These are phyloP conservation scores for Bacidia gigantensis DNA, from an alignment of 495 filamentous ascomycete species.

Conservation along the genomic window DNA sequence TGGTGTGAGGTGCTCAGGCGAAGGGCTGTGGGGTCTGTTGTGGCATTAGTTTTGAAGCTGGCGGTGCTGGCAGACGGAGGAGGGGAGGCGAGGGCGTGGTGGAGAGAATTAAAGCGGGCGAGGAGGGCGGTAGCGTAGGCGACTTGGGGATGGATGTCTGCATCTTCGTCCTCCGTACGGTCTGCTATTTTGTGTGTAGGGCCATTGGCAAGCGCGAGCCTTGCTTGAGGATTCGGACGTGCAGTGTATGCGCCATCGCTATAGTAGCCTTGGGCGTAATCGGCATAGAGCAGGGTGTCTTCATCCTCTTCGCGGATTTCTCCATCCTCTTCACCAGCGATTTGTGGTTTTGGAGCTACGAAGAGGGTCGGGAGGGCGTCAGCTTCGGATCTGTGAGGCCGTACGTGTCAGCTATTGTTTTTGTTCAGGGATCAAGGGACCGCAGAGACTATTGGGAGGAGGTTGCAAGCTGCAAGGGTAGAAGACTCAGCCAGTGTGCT, in stretches of 20 bases:
- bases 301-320: conserved; percentile 21
- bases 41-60: not conserved
- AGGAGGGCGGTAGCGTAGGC: conserved; percentile 52
- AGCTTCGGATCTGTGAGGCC: conserved; percentile 51
- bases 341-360: conserved; percentile 33
- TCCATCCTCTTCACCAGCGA: conserved; percentile 6
- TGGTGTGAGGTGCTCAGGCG: not conserved
- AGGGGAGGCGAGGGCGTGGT: conserved; percentile 38
- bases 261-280: conserved; percentile 39
- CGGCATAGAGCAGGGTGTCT: conserved; percentile 2
- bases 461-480: not conserved
- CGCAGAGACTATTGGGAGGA: not conserved
- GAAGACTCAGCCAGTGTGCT: not conserved
- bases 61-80: conserved; percentile 29
- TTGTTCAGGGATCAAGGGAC: not conserved
- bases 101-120: conserved; percentile 44
- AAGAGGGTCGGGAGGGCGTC: conserved; percentile 53
- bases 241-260: conserved; percentile 59
- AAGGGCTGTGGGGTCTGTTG: not conserved
- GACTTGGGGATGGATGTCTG: conserved; percentile 37
- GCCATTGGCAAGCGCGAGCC: not conserved
- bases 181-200: not conserved
- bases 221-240: conserved; percentile 15
- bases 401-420: not conserved
- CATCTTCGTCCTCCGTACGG: conserved; percentile 15